These are phyloP conservation scores for Marasmius fiardii DNA, from an alignment of 1,284 basidiomycete species.

Conservation along the genomic window DNA sequence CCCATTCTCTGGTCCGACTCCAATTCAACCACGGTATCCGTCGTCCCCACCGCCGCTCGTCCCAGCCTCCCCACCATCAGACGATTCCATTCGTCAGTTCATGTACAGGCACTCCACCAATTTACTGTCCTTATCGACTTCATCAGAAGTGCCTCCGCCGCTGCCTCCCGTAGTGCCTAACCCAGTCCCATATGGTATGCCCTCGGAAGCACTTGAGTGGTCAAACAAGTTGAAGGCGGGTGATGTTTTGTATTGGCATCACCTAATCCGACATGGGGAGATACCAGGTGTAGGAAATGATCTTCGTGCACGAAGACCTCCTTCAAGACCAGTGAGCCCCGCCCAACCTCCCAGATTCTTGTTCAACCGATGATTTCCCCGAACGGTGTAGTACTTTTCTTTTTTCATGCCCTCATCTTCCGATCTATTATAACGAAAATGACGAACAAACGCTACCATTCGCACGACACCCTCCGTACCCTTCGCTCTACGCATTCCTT, in stretches of 20 bases:
- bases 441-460: too few relatives aligned
- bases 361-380: conserved; percentile 1
- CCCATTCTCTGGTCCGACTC: conserved; percentile 3
- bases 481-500: not conserved
- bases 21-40: not conserved
- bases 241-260: conserved; percentile 77
- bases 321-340: not conserved
- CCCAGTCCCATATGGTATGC: conserved; percentile 19
- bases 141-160: conserved; percentile 9
- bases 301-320: conserved; percentile 38
- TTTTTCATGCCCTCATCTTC: too few relatives aligned
- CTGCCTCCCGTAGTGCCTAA: conserved; percentile 12
- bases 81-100: conserved; percentile 11
- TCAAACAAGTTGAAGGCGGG: conserved; percentile 51
- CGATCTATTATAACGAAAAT: too few relatives aligned
- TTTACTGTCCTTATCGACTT: not conserved
- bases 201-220: conserved; percentile 33
- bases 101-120: conserved; percentile 3
- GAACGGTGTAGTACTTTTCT: too few relatives aligned
- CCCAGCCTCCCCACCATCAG: conserved; percentile 16
- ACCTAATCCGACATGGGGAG: conserved; percentile 72
- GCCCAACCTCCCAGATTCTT: not conserved
- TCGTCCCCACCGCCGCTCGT: conserved; percentile 13
- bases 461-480: not conserved
- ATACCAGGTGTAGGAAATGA: conserved; percentile 64